These are phyloP conservation scores for Mycena alexandri DNA, from an alignment of 768 basidiomycete genomes.

Conservation along the genomic window DNA sequence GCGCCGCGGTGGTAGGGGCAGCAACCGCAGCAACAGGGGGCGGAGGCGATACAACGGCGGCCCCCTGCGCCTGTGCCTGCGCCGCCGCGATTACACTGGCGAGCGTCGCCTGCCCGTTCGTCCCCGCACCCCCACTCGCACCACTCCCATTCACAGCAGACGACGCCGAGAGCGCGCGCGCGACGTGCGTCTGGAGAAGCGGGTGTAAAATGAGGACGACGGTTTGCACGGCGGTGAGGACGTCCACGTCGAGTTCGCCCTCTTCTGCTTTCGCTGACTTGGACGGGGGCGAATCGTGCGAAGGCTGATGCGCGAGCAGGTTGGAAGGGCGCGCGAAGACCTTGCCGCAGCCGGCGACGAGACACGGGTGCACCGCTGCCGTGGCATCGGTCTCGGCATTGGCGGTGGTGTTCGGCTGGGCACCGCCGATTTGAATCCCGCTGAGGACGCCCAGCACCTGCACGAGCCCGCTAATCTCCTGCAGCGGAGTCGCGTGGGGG, in stretches of 20 bases:
- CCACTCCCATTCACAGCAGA: conserved; percentile 6
- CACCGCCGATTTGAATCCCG: conserved; percentile 81
- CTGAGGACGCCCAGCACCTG: conserved; percentile 87
- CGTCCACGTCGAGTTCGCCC: conserved; percentile 67
- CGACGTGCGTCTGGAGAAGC: conserved; percentile 69
- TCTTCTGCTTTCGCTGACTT: conserved; percentile 60
- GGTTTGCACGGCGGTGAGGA: conserved; percentile 64
- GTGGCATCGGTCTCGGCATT: conserved; percentile 68
- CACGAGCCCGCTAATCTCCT: conserved; percentile 85
- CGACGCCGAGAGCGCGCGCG: conserved; percentile 62
- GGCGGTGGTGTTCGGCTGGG: conserved; percentile 43
- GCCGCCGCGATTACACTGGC: conserved; percentile 73
- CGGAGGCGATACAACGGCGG: too few species aligned
- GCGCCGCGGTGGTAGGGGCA: too few species aligned
- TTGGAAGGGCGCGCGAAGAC: conserved; percentile 77
- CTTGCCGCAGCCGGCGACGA: conserved; percentile 73
- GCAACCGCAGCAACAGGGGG: too few species aligned
- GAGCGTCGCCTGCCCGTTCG: conserved; percentile 73
- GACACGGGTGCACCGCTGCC: conserved; percentile 86
- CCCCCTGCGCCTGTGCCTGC: too few species aligned
- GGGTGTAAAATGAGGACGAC: conserved; percentile 68
- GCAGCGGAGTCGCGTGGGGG: conserved; percentile 67
- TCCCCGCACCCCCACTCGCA: conserved; percentile 1
- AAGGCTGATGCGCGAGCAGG: conserved; percentile 73
- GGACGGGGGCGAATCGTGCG: conserved; percentile 47